These are phyloP conservation scores for Cyclotella cryptica DNA, from an alignment of 108 stramenopile genomes.

Conservation along the genomic window DNA sequence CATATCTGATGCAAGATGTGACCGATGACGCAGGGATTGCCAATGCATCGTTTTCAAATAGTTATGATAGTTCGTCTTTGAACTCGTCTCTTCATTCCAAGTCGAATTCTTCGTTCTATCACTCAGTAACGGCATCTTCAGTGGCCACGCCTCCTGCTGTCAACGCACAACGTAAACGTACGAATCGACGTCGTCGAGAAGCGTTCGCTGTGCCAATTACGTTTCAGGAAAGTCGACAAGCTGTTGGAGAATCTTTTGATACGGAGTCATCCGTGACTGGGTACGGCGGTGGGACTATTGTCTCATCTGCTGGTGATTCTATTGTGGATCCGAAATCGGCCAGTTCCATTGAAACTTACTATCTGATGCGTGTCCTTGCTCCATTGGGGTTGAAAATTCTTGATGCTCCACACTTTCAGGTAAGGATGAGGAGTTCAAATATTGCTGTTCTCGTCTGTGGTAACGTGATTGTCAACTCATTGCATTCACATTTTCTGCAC, in stretches of 20 bases:
- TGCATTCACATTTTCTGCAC: neutral
- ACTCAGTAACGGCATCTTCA: conserved; percentile 42
- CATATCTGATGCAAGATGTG: conserved; percentile 65
- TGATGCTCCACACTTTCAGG: conserved; percentile 88
- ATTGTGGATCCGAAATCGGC: conserved; percentile 3
- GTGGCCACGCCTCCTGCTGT: conserved; percentile 55
- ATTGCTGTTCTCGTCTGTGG: neutral
- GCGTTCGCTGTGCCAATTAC: conserved; percentile 15
- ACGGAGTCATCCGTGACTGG: conserved; percentile 23
- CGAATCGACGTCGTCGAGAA: conserved; percentile 54
- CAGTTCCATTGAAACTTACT: conserved; percentile 47
- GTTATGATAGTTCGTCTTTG: conserved; percentile 32
- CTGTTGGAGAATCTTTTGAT: conserved; percentile 45
- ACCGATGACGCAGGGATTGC: conserved; percentile 35
- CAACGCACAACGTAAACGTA: conserved; percentile 50
- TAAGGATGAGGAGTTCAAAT: neutral
- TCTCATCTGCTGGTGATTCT: conserved; percentile 33
- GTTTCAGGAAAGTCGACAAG: conserved; percentile 15
- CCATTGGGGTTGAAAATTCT: conserved; percentile 84
- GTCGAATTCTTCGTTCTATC: conserved; percentile 35
- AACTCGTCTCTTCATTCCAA: conserved; percentile 26
- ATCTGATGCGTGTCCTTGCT: conserved; percentile 79
- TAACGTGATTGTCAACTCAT: neutral
- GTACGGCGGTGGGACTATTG: conserved; percentile 19
- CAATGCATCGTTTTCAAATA: conserved; percentile 19